Percentiles rank a stretch among this genome's conserved stretches.
These are phyloP conservation scores for Aspergillaceae sp. DNA, from an alignment of 2,329 filamentous ascomycete genomes.

Conservation along the genomic window DNA sequence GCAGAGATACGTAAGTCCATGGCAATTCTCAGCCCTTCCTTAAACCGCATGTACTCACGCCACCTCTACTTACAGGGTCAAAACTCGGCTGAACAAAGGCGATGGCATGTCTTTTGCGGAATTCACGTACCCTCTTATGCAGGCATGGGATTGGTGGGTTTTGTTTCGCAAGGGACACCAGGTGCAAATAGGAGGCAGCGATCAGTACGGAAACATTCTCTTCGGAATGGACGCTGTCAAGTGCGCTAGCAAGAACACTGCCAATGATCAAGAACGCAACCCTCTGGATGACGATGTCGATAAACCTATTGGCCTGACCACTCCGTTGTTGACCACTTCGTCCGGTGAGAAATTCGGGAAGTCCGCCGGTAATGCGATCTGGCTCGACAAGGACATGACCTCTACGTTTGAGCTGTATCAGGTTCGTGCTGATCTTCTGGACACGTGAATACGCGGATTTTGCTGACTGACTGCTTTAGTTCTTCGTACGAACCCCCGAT, in stretches of 20 bases:
- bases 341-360: constrained; percentile 91
- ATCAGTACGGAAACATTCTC: constrained; percentile 94
- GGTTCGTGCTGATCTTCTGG: constrained; percentile 27
- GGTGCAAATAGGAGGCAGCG: constrained; percentile 87
- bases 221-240: constrained; percentile 81
- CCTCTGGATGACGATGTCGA: constrained; percentile 29
- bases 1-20: constrained; percentile 70
- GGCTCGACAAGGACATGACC: constrained; percentile 78
- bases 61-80: constrained; percentile 48
- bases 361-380: constrained; percentile 85
- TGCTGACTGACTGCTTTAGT: constrained; percentile 42
- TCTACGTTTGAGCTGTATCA: constrained; percentile 77
- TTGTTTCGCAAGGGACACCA: constrained; percentile 65
- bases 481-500: constrained; percentile 77
- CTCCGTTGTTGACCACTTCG: constrained; percentile 77
- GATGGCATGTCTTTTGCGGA: constrained; percentile 93
- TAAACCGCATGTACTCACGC: constrained; percentile 3
- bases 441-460: too few species aligned
- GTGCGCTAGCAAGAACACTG: constrained; percentile 50
- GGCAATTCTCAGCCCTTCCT: neutral
- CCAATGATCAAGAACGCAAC: constrained; percentile 29
- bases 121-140: constrained; percentile 85
- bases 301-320: constrained; percentile 73
- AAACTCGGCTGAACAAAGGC: constrained; percentile 70
- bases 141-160: constrained; percentile 95